These are phyloP conservation scores for Tolypocladium sp. DNA, from an alignment of 2,329 filamentous ascomycete species.

Conservation along the genomic window DNA sequence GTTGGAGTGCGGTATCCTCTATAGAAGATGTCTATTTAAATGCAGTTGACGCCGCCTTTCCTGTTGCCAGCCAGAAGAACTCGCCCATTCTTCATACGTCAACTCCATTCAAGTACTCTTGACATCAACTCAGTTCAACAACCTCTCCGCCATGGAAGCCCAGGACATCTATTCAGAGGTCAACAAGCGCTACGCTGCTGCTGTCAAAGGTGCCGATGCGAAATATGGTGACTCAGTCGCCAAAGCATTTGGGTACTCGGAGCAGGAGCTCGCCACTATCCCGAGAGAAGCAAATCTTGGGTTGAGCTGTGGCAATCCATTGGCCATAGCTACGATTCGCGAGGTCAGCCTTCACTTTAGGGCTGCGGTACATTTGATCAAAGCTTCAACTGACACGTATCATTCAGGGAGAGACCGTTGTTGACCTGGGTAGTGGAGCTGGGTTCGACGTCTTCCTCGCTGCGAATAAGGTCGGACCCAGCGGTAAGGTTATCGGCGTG, in stretches of 20 bases:
- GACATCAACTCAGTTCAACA: no score
- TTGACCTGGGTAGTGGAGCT: conserved; percentile 48
- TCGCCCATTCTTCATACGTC: background rate
- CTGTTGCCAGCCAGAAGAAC: no score
- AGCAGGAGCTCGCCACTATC: conserved; percentile 34
- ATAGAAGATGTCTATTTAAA: no score
- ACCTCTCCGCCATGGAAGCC: conserved; percentile 14
- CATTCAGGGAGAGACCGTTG: conserved; percentile 41
- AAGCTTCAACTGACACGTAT: background rate
- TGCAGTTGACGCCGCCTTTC: no score
- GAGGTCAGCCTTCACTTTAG: conserved; percentile 19
- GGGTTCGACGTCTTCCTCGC: conserved; percentile 51
- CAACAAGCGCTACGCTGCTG: conserved; percentile 23
- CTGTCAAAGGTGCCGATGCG: conserved; percentile 15
- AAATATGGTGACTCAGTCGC: conserved; percentile 32
- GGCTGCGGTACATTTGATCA: background rate
- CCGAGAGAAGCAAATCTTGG: conserved; percentile 41
- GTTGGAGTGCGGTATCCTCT: no score
- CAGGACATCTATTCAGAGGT: conserved; percentile 25
- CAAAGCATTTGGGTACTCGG: conserved; percentile 42
- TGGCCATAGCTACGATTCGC: conserved; percentile 35
- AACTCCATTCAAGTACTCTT: background rate
- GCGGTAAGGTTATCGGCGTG: conserved; percentile 43
- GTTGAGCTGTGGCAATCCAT: conserved; percentile 44
- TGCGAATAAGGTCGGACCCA: conserved; percentile 35